Percentiles rank a stretch among this genome's conserved stretches.
Conservation (phyloP, 208 protist genomes). For the Crithidia fasciculata region DNA sequence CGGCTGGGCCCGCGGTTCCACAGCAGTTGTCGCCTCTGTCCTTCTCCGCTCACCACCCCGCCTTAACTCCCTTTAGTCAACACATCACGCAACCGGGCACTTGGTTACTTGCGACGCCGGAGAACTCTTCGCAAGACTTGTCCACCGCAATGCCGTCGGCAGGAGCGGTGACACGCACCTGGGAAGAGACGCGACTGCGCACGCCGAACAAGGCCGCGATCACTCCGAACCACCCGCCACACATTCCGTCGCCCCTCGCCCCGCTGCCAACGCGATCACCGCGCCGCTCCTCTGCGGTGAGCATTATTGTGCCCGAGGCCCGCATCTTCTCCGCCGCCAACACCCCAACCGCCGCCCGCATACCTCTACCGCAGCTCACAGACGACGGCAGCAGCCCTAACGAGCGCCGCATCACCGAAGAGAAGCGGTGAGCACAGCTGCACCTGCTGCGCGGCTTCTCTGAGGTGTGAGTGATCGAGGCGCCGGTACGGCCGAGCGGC, state of each 20-base stretch:
- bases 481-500: conserved; percentile 4
- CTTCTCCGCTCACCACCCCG: too few species aligned
- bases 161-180: too few species aligned
- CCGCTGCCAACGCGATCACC: background rate
- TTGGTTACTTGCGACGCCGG: too few species aligned
- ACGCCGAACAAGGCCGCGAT: background rate
- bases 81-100: too few species aligned
- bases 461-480: conserved; percentile 13
- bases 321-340: background rate
- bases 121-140: too few species aligned
- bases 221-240: background rate
- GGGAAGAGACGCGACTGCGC: background rate
- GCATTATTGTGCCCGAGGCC: background rate
- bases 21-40: too few species aligned
- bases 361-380: background rate
- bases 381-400: background rate
- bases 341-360: background rate
- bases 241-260: background rate
- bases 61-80: too few species aligned
- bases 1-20: too few species aligned
- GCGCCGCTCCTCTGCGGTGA: background rate
- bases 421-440: background rate
- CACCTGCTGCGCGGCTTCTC: conserved; percentile 1
- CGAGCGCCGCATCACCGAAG: background rate
- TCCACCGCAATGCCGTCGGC: too few species aligned